Evolutionary conservation across 371 early-diverging fungal species (phyloP), one percentile per base, ranked within the genome.

Genomic region (Batkoa obscura): DNA sequence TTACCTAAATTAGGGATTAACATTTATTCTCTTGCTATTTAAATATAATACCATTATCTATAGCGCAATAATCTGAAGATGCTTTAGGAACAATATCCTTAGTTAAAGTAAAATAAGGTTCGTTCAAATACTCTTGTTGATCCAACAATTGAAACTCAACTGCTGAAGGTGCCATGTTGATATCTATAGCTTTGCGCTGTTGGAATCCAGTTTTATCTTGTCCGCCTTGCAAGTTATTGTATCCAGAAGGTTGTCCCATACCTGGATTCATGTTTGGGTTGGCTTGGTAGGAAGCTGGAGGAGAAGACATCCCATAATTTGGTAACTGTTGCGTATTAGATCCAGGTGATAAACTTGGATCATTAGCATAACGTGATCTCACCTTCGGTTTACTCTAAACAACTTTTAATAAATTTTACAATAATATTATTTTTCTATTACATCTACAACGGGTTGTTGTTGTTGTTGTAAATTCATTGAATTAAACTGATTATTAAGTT

Each of bases 101-200:
- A 1, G 81, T 76, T 8, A 68, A 72, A 0, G 95, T 93, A 34
- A 76, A 72, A 70, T 80, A 96, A 32, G 79, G 70, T 46, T 64
- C 71, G 17, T 63, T 62, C 2, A 72, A 75, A 68, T 80, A 83
- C 3, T 64, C 50, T 12, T 68, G 69, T 61, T 90, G 88, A 65
- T 96, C 89, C 12, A 67, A 64, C 38, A 75, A 72, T 51, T 89
- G 90, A 34, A 88, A 84, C 31, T 75, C 73, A 1, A 90, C 75
- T 13, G 93, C 92, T 12, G 88, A 83, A 6, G 97, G 97, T 43
- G 96, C 86, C 57, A 90, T 88, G 65, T 88, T 80, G 1, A 95
- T 94, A 64, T 96, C 90, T 48, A 96, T 94, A 37, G 78, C 75
- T 31, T 73, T 72, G 48, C 78, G 73, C 5, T 64, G 66, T 15